Evolutionary conservation across 139 green algal genomes (phyloP).

Genomic region (Mychonastes homosphaera): DNA sequence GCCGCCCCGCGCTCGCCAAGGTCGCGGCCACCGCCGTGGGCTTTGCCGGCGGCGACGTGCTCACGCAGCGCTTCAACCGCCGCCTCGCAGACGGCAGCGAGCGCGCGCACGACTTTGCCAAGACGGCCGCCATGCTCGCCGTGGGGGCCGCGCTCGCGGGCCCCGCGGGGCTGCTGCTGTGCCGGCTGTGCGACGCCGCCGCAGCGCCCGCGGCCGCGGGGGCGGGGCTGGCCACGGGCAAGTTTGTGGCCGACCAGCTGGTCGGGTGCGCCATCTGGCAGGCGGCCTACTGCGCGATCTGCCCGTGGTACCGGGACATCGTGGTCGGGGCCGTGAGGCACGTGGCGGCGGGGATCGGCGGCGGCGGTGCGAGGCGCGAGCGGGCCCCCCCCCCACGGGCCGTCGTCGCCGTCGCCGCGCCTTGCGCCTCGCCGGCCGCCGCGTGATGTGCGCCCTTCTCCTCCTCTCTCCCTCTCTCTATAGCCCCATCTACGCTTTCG

Average conservation of each 20-base stretch:
- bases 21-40: conserved; percentile 6
- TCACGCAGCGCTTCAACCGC: no score
- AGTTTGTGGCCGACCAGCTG: conserved; percentile 18
- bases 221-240: conserved; percentile 6
- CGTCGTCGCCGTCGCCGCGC: not conserved
- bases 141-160: conserved; percentile 17
- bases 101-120: conserved; percentile 8
- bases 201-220: not conserved
- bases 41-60: conserved; percentile 16
- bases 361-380: not conserved
- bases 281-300: conserved; percentile 23
- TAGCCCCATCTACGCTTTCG: not conserved
- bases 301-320: conserved; percentile 17
- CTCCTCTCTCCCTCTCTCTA: not conserved
- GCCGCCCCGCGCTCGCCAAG: not conserved
- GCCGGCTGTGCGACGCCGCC: conserved; percentile 15
- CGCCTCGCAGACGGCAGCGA: no score
- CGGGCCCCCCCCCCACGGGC: no score
- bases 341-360: not conserved
- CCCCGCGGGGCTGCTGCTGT: conserved; percentile 18
- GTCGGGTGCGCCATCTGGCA: conserved; percentile 36
- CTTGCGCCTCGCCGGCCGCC: no score
- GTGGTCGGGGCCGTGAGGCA: not conserved
- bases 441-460: no score
- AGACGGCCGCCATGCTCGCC: conserved; percentile 14